Conservation (phyloP, 2,329 filamentous ascomycete species). For the Monosporascus ibericus region DNA sequence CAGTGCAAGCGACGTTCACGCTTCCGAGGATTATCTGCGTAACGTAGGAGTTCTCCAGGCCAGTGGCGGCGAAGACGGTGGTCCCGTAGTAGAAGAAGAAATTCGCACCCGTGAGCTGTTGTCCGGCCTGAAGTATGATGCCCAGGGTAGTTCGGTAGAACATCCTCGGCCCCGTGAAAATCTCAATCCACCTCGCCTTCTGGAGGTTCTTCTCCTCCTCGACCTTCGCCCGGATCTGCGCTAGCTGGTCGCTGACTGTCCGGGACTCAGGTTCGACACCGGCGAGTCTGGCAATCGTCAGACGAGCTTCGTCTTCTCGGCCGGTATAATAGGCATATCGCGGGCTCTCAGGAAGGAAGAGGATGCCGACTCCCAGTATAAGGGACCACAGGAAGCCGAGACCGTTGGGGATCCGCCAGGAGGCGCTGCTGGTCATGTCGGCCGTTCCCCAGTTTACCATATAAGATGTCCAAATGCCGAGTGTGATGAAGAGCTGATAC, state of each 20-base stretch:
- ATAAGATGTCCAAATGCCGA: conserved; percentile 57
- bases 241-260: conserved; percentile 41
- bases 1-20: conserved; percentile 63
- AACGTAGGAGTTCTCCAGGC: conserved; percentile 58
- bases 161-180: conserved; percentile 64
- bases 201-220: conserved; percentile 39
- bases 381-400: conserved; percentile 51
- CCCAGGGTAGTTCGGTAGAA: conserved; percentile 57
- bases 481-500: conserved; percentile 65
- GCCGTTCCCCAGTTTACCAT: conserved; percentile 59
- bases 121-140: conserved; percentile 56
- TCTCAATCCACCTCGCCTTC: conserved; percentile 47
- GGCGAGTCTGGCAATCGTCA: conserved; percentile 40
- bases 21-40: conserved; percentile 63
- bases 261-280: conserved; percentile 33
- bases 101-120: conserved; percentile 64
- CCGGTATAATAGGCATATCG: conserved; percentile 44
- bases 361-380: conserved; percentile 42
- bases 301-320: conserved; percentile 40
- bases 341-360: conserved; percentile 50
- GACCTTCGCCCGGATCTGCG: conserved; percentile 46
- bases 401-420: conserved; percentile 59
- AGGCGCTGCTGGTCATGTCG: conserved; percentile 34
- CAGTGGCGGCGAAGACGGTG: conserved; percentile 60
- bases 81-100: conserved; percentile 64